Conservation (phyloP, 108 stramenopile genomes). For the Skeletonema potamos region DNA sequence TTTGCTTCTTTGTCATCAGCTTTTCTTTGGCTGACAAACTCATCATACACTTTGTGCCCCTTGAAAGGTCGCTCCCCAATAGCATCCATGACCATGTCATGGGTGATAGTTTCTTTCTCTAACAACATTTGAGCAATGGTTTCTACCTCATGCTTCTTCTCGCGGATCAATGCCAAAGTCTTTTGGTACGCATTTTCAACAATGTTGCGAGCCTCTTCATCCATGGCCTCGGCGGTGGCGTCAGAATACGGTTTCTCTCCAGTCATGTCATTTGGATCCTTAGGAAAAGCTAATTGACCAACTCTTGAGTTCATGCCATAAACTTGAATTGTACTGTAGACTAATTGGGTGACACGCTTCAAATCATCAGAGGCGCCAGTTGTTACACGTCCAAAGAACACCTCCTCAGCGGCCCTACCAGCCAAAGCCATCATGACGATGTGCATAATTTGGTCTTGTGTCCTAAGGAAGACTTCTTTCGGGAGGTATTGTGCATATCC, state of each 20-base stretch:
- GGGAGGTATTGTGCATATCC: constrained; percentile 98
- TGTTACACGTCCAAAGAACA: constrained; percentile 93
- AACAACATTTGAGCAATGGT: constrained; percentile 85
- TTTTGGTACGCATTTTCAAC: constrained; percentile 89
- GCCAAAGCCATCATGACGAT: constrained; percentile 97
- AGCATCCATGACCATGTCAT: constrained; percentile 89
- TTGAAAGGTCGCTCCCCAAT: constrained; percentile 93
- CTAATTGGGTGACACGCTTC: constrained; percentile 89
- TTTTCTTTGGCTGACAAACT: constrained; percentile 73
- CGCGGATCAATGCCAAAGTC: constrained; percentile 77
- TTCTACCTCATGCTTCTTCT: constrained; percentile 79
- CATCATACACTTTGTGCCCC: constrained; percentile 79
- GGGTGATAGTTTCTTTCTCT: constrained; percentile 96
- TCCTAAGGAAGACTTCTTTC: constrained; percentile 86
- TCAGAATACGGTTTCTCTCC: constrained; percentile 94
- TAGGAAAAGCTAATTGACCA: constrained; percentile 93
- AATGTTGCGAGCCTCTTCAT: constrained; percentile 91
- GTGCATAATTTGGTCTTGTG: constrained; percentile 91
- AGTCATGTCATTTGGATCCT: constrained; percentile 63
- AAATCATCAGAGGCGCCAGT: constrained; percentile 97
- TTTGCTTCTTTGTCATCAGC: constrained; percentile 30
- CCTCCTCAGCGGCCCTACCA: constrained; percentile 93
- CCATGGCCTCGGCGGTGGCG: constrained; percentile 94
- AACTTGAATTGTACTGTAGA: constrained; percentile 89
- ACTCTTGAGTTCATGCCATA: constrained; percentile 96